phyloP scores from a whole-genome alignment of 805 yeast genomes.

The Hanseniaspora guilliermondii region DNA sequence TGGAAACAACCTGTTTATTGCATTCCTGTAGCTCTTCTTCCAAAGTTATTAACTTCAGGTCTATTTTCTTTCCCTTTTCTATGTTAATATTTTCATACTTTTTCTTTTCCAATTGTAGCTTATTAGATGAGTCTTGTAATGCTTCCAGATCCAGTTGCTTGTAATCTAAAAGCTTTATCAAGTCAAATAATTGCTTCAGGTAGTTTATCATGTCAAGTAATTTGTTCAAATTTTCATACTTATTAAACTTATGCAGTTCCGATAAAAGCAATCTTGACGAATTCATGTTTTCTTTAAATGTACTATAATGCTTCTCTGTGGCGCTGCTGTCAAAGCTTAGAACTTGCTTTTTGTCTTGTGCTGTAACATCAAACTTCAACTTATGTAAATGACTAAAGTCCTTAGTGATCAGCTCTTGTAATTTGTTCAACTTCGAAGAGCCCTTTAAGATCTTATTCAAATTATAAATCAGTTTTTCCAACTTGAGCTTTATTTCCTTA shows the following conservation, averaged over 20 bases:
- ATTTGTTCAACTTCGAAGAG: conserved; percentile 4
- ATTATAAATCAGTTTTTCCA: conserved; percentile 11
- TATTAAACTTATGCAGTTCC: conserved; percentile 5
- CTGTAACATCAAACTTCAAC: conserved; percentile 2
- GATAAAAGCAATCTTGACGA: conserved; percentile 5
- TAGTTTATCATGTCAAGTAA: conserved; percentile 6
- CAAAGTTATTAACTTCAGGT: neutral
- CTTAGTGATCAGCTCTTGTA: conserved; percentile 6
- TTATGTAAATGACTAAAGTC: conserved; percentile 8
- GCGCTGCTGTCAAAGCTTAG: neutral
- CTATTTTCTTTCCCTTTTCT: conserved; percentile 4
- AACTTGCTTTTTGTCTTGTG: conserved; percentile 1
- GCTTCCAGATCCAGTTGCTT: conserved; percentile 12
- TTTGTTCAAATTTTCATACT: conserved; percentile 9
- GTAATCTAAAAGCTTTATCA: conserved; percentile 10
- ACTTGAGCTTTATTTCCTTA: conserved; percentile 7
- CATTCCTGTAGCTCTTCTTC: conserved; percentile 9
- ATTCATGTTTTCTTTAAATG: conserved; percentile 3
- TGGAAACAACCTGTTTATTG: conserved; percentile 10
- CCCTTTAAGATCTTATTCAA: conserved; percentile 8
- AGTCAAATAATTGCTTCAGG: conserved; percentile 11
- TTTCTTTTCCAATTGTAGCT: conserved; percentile 3
- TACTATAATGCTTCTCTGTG: neutral
- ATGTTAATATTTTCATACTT: conserved; percentile 7
- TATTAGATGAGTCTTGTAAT: conserved; percentile 6